phyloP scores from a whole-genome alignment of 768 basidiomycete genomes.

The Hydnomerulius pinastri region DNA sequence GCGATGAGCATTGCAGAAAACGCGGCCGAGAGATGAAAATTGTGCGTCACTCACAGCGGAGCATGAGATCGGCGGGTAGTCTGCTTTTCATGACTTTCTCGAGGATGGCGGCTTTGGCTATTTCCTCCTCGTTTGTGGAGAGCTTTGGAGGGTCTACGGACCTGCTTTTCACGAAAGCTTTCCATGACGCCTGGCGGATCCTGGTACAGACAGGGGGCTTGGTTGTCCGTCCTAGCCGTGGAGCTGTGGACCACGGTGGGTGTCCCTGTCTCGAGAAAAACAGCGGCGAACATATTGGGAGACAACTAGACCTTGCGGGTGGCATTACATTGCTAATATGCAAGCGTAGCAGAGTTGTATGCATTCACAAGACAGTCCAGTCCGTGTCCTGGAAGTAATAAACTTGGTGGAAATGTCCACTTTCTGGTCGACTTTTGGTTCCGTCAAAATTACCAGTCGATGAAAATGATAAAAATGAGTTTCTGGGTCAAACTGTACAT shows the following conservation, averaged over 20 bases:
- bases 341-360: conserved; percentile 24
- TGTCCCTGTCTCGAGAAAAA: background rate
- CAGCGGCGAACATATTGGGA: background rate
- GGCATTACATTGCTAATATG: conserved; percentile 39
- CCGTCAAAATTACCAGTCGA: background rate
- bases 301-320: conserved; percentile 6
- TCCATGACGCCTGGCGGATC: conserved; percentile 29
- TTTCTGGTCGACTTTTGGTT: background rate
- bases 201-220: background rate
- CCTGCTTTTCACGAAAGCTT: conserved; percentile 19
- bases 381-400: background rate
- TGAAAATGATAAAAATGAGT: conserved; percentile 24
- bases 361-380: conserved; percentile 30
- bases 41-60: conserved; percentile 70
- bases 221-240: background rate
- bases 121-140: conserved; percentile 62
- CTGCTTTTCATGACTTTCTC: conserved; percentile 87
- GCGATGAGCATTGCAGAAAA: conserved; percentile 10
- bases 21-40: conserved; percentile 7
- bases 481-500: background rate
- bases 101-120: conserved; percentile 69
- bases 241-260: background rate
- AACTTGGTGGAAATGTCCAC: conserved; percentile 1
- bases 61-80: conserved; percentile 86
- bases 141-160: background rate